Evolutionary conservation across 768 basidiomycete species (phyloP), one percentile per base, ranked within the genome.

Genomic region (Astraeus odoratus): DNA sequence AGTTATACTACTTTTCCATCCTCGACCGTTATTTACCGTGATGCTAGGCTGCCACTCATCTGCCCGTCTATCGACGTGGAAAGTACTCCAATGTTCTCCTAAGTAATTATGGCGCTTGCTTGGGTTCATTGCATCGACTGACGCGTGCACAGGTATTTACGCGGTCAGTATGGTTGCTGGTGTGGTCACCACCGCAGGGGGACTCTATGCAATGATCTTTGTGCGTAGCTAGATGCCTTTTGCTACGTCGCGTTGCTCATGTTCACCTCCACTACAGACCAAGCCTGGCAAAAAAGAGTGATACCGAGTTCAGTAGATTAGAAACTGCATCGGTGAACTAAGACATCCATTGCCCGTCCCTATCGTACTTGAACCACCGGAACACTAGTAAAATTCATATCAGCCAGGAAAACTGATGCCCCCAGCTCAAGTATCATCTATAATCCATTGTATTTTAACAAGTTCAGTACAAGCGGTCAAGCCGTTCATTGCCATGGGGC

Each of bases 11-110:
- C 24, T 20, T 1, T 9, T 13, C 8, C 29, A 19, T n/a, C 9
- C 15, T 15, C n/a, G 42, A 46, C 18, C 37, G 23, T 35, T 41
- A 48, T 49, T 39, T 51, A 51, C 44, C 44, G 16, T 26, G 5
- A 13, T 35, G 44, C 42, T 44, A 74, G 63, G 47, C 60, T 56
- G 42, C 60, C 20, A 67, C 78, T 41, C 64, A 72, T 53, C 65
- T 64, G 44, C 75, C 77, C 41, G 61, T 86, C 50, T 78, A 78
- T 67, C 65, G 76, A 58, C 78, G 83, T 48, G 70, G 61, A 43
- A 79, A 83, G 35, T 74, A 82, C 47, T 77, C 79, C 38, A 70
- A 59, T 31, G 70, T 86, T 49, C 86, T 83, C 66, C 57, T 86
- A 42, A 71, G 86, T 88, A 49, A 72, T 60, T 8, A 24, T 18